Evolutionary conservation across 345 rosid genomes (phyloP), one percentile per base, ranked within the genome.

Genomic region (Citrus reticulata): DNA sequence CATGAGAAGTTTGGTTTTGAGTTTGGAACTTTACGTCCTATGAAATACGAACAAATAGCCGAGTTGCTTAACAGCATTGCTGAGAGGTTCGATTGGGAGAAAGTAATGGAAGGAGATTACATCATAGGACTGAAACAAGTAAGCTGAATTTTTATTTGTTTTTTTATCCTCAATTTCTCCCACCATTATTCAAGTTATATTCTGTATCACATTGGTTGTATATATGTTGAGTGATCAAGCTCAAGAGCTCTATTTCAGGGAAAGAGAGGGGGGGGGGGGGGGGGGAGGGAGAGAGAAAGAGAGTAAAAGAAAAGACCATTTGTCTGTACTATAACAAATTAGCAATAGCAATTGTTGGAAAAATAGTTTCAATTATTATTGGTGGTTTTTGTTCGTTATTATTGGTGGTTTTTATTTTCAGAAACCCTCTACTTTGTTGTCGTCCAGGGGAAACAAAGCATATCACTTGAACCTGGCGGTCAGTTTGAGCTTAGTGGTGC

Each of bases 51-150:
- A 65, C 99, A 96, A 81, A 96, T 96, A 83, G 86, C 98, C 1
- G 95, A 93, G 83, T 80, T 96, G 86, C 98, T 96, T 64, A 84
- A 94, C 76, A 83, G 99, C 81, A 96, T 96, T 55, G 90, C 98
- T n/a, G 99, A 96, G 88, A 96, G 99, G 82, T 96, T 96, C 84
- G 99, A 96, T 76, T 96, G 99, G 99, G 99, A 91, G 32, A 94
- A 91, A 89, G 68, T 94, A 83, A 89, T 93, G 92, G 99, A 96
- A 94, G 97, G 80, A 34, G 92, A 91, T 83, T 68, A 90, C 73
- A 92, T 96, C 55, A 94, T 96, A 79, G 99, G 99, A 68, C 94
- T 96, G 30, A 91, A 93, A 82, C 98, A 96, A 97, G 99, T 96
- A 83, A 81, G 68, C 29, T 46, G 64, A 57, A 46, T 27, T 68